Evolutionary conservation across 192 early-diverging fungal genomes (phyloP), one percentile per base, ranked within the genome.

Genomic region (Coemansia sp.): DNA sequence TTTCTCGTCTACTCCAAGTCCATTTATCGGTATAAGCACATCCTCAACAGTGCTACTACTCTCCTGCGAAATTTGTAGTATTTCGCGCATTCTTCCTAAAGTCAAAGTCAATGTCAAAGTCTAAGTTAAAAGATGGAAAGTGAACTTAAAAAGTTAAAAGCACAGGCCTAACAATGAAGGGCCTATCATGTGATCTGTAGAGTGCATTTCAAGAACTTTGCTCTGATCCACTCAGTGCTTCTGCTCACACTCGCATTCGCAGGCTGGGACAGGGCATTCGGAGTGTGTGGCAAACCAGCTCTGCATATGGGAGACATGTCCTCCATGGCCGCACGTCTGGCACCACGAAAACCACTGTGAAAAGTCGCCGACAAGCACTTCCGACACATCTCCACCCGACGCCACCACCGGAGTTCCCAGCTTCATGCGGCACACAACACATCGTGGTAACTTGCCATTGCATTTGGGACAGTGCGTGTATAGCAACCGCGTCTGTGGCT

Each of bases 261-360:
- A 98, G 27, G 91, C 91, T n/a, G 94, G 88, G 5, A 98, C 94
- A 22, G 97, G 95, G 75, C 97, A 98, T 30, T 80, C 84, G 21
- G 70, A 65, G 73, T 98, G 93, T 0, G 84, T 88, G 57, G 86
- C 76, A 72, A 99, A 99, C 97, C 97, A 99, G 46, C 91, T 85
- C 32, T 86, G 73, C 80, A 99, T 87, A 68, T 99, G 97, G 27
- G 85, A 79, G 3, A 91, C 90, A 71, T 99, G 97, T 1, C 97
- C 97, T 36, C 97, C 97, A 78, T 99, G 97, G 14, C 92, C 85
- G 76, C 97, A 99, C 9, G 92, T 92, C 75, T 96, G 95, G 78
- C 97, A 99, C 97, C 97, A 99, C 14, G 94, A 96, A 72, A 97
- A 99, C 95, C 95, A 99, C 46, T 87, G 75, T 64, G 94, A 87